Conservation (phyloP, 345 rosid species). For the Erucastrum elatum region DNA sequence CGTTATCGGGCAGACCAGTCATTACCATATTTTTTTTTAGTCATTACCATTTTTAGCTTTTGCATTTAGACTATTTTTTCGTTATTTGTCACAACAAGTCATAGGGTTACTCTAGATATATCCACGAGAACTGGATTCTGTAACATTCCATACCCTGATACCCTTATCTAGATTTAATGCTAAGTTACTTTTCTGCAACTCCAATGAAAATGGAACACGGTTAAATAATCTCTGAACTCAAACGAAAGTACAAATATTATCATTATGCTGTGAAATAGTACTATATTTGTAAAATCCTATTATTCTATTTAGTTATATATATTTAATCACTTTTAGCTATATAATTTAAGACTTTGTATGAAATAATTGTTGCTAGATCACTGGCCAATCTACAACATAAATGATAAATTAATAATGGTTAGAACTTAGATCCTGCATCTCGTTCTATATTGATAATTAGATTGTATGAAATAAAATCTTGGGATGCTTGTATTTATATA, state of each 20-base stretch:
- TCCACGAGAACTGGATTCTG: not conserved
- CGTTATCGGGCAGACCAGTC: conserved; percentile 2
- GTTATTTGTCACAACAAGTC: conserved; percentile 9
- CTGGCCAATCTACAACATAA: not conserved
- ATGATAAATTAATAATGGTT: too few relatives aligned
- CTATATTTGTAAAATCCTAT: not conserved
- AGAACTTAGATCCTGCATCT: not conserved
- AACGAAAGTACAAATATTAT: not conserved
- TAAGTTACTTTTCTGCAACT: not conserved
- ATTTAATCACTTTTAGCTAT: not conserved
- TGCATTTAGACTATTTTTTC: not conserved
- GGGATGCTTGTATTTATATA: not conserved
- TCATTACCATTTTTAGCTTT: not conserved
- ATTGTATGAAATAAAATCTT: not conserved
- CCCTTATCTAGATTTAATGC: conserved; percentile 4
- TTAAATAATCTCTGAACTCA: not conserved
- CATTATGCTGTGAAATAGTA: not conserved
- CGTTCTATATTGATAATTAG: not conserved
- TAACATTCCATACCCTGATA: conserved; percentile 8
- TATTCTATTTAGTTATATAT: not conserved
- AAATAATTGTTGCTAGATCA: not conserved
- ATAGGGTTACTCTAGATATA: not conserved
- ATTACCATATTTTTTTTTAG: not conserved
- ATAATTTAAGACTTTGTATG: not conserved
- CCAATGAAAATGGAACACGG: not conserved